Evolutionary conservation across 306 rosid genomes (phyloP).

Genomic region (Trichosanthes cucumerina): DNA sequence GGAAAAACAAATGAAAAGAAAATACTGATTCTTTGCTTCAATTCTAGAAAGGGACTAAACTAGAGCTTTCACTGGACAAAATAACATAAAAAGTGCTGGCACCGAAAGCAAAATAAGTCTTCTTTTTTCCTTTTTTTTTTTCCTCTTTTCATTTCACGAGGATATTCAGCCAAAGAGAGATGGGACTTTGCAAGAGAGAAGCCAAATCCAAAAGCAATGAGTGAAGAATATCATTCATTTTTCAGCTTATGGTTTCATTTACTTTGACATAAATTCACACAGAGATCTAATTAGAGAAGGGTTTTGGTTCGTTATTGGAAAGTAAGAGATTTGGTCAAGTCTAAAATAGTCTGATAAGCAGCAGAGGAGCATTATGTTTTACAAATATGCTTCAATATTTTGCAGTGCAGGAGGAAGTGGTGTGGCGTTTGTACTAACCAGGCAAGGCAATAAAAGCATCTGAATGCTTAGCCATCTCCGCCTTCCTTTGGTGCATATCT

Average conservation of each 20-base stretch:
- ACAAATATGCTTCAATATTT: background rate
- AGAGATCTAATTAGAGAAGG: background rate
- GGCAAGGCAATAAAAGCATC: slow-evolving; percentile 99
- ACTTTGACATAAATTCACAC: background rate
- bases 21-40: background rate
- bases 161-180: background rate
- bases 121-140: background rate
- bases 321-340: background rate
- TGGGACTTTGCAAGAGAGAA: background rate
- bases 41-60: slow-evolving; percentile 1
- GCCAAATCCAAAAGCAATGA: background rate
- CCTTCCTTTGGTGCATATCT: slow-evolving; percentile 99
- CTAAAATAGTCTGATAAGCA: background rate
- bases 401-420: background rate
- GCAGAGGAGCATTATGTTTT: background rate
- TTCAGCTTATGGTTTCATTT: background rate
- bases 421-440: slow-evolving; percentile 36
- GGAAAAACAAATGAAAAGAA: background rate
- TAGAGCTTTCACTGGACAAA: background rate
- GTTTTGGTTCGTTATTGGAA: background rate
- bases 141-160: background rate
- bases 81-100: slow-evolving; percentile 5
- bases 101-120: slow-evolving; percentile 13
- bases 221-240: background rate
- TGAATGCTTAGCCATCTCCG: slow-evolving; percentile 91